phyloP scores from a whole-genome alignment of 148 eudicot species.

The Dysphania ambrosioides region DNA sequence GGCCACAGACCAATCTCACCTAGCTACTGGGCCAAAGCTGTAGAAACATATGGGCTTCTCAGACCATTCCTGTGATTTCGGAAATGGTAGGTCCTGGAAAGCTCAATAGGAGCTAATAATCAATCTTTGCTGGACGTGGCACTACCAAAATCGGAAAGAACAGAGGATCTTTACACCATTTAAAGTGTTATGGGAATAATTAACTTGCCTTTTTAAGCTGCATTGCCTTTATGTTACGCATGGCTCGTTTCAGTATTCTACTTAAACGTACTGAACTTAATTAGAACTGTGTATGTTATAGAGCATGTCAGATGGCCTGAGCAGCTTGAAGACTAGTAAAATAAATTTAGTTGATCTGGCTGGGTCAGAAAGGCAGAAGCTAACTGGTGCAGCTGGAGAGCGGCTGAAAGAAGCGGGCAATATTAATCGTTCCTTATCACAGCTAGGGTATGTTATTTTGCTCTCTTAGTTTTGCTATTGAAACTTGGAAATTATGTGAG shows the following conservation, averaged over 20 bases:
- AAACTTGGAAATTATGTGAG: neutral
- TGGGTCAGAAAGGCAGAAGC: conserved; percentile 96
- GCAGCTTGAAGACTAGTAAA: conserved; percentile 79
- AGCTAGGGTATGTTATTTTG: conserved; percentile 71
- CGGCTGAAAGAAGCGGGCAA: conserved; percentile 98
- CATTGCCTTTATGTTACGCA: neutral
- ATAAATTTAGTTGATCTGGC: conserved; percentile 98
- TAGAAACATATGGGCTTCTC: neutral
- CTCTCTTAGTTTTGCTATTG: neutral
- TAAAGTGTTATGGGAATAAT: too few relatives aligned
- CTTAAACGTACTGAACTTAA: conserved; percentile 20
- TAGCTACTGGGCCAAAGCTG: neutral
- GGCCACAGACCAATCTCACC: neutral
- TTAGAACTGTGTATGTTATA: conserved; percentile 30
- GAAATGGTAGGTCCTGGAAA: neutral
- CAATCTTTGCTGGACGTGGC: neutral
- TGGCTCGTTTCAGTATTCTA: neutral
- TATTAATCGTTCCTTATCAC: conserved; percentile 89
- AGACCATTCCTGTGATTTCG: neutral
- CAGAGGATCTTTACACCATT: neutral
- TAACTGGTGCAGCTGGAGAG: conserved; percentile 98
- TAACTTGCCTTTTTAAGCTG: neutral
- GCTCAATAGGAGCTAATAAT: neutral
- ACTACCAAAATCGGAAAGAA: neutral
- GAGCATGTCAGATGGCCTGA: conserved; percentile 74